A percentile compares a stretch with the other conserved stretches of the same genome.
phyloP scores from a whole-genome alignment of 495 filamentous ascomycete genomes.

The Penicillium lagena region DNA sequence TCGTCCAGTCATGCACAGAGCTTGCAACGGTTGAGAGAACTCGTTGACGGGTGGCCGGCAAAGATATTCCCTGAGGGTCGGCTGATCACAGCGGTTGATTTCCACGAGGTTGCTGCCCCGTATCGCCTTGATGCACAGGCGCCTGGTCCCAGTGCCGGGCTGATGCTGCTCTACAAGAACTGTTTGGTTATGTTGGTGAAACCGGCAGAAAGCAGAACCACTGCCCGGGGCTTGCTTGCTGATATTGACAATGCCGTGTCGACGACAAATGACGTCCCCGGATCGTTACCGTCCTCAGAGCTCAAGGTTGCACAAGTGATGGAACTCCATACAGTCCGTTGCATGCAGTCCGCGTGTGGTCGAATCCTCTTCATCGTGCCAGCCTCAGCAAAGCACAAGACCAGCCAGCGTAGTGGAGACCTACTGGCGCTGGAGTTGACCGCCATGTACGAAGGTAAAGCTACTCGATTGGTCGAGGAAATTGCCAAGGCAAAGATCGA shows the following conservation, averaged over 20 bases:
- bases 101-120: conserved; percentile 68
- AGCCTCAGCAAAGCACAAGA: conserved; percentile 45
- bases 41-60: conserved; percentile 75
- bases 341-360: conserved; percentile 72
- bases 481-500: conserved; percentile 81
- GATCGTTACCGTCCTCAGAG: conserved; percentile 37
- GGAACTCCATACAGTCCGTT: conserved; percentile 60
- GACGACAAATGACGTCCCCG: conserved; percentile 35
- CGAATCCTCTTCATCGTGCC: conserved; percentile 66
- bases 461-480: conserved; percentile 74
- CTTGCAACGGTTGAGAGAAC: conserved; percentile 62
- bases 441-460: conserved; percentile 74
- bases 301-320: conserved; percentile 70
- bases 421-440: conserved; percentile 47
- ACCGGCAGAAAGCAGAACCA: conserved; percentile 48
- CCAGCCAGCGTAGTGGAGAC: conserved; percentile 45
- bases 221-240: conserved; percentile 71
- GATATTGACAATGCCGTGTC: conserved; percentile 63
- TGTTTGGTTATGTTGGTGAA: conserved; percentile 72
- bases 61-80: conserved; percentile 68
- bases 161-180: conserved; percentile 82
- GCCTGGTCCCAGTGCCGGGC: conserved; percentile 45
- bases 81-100: conserved; percentile 78
- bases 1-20: conserved; percentile 62
- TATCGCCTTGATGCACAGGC: conserved; percentile 44